Conservation (phyloP, 2,329 filamentous ascomycete genomes). For the Ascochyta viciae-villosae region DNA sequence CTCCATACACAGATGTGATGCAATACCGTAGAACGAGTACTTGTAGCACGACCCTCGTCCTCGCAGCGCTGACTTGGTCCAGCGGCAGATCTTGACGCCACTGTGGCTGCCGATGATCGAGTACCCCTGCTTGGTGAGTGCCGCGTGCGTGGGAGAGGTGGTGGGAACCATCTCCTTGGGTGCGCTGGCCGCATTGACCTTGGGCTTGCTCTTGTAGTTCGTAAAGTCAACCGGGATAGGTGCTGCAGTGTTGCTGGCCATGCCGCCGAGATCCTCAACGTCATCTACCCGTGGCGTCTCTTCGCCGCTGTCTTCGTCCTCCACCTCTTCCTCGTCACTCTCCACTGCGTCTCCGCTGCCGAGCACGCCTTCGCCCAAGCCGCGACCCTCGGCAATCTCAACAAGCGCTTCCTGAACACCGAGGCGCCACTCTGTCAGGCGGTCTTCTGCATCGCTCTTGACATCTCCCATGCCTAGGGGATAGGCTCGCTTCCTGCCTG, state of each 20-base stretch:
- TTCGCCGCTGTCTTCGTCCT: conserved; percentile 56
- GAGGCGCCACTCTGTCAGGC: conserved; percentile 77
- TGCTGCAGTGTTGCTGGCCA: conserved; percentile 56
- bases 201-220: conserved; percentile 65
- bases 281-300: conserved; percentile 66
- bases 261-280: conserved; percentile 80
- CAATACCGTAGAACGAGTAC: conserved; percentile 95
- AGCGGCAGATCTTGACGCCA: conserved; percentile 96
- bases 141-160: conserved; percentile 83
- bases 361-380: conserved; percentile 70
- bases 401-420: conserved; percentile 76
- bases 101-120: conserved; percentile 94
- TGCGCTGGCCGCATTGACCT: conserved; percentile 55
- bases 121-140: conserved; percentile 96
- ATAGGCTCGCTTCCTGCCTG: conserved; percentile 82
- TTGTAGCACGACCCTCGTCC: conserved; percentile 97
- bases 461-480: conserved; percentile 88
- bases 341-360: conserved; percentile 86
- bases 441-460: conserved; percentile 71
- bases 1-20: conserved; percentile 98
- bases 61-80: conserved; percentile 95
- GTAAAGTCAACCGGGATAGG: conserved; percentile 87
- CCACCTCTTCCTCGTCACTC: conserved; percentile 76
- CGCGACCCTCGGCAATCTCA: conserved; percentile 61
- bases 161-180: conserved; percentile 93